Base-by-base conservation (phyloP, 1,139 yeast genomes). In the Candida anutae region DNA sequence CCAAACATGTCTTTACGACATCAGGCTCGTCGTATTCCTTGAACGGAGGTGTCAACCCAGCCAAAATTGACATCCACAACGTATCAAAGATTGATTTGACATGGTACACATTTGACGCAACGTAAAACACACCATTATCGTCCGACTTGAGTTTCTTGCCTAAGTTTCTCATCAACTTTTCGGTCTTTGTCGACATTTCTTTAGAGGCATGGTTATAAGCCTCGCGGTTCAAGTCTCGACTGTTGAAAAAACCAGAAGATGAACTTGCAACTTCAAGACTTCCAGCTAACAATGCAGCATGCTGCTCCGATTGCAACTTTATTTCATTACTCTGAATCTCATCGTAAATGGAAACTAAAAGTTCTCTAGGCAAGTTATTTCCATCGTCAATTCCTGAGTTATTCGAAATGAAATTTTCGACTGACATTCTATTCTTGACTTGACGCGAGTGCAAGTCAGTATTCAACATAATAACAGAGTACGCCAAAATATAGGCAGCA, bases 311-410 rank as follows among this genome's bases (percentile, higher is more conserved):
- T 36, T 81, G 79, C 31, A 93, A 62, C 45, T 85, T 88, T 47
- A 93, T 93, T 56, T 93, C 99, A 49, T 90, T 74, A 28, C 54
- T 57, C 25, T 69, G 77, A 43, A 93, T 90, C 43, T 88, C 96
- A 21, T 74, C 65, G 50, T 72, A 93, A 28, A 90, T 74, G 10
- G 63, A 68, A 27, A 68, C 65, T 48, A 90, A 64, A 39, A 77
- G 74, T 15, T 82, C 93, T 16, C 70, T 68, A 4, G 95, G 88
- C 27, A 93, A 61, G 52, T 85, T 93, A 25, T 78, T 72, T 12
- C 90, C 94, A 47, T 90, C 95, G 50, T 93, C 94, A 42, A 90
- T 85, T n/a, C 96, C 97, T 26, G 81, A 63, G 49, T 90, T 90
- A 52, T 88, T 90, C 40, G 71, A 73, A 36, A 88, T 62, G 43